These are phyloP conservation scores for Avena eriantha DNA, from an alignment of 176 grass and related monocot species.

Conservation along the genomic window DNA sequence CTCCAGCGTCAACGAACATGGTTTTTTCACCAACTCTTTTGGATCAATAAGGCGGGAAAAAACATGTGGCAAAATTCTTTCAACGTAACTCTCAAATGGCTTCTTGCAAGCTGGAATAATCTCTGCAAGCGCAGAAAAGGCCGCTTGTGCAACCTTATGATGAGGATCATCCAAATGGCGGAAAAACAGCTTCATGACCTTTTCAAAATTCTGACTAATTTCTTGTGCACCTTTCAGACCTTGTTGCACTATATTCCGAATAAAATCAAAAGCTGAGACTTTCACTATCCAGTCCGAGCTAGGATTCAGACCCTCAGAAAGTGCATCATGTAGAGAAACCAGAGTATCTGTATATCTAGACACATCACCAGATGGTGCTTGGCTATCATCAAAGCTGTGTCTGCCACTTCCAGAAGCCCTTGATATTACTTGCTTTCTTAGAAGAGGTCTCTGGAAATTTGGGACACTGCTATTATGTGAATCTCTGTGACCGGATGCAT, in stretches of 20 bases:
- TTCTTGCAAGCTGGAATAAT: slow-evolving; percentile 97
- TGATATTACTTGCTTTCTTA: slow-evolving; percentile 92
- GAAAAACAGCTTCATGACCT: slow-evolving; percentile 99
- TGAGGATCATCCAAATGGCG: slow-evolving; percentile 98
- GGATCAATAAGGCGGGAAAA: slow-evolving; percentile 95
- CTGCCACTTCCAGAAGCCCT: slow-evolving; percentile 73
- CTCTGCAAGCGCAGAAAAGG: slow-evolving; percentile 85
- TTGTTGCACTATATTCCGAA: slow-evolving; percentile 83
- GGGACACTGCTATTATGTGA: slow-evolving; percentile 75
- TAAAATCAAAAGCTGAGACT: slow-evolving; percentile 96
- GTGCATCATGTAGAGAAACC: slow-evolving; percentile 84
- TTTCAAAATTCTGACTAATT: slow-evolving; percentile 94
- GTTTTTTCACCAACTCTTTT: slow-evolving; percentile 95
- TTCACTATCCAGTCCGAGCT: slow-evolving; percentile 88
- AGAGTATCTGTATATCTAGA: slow-evolving; percentile 76
- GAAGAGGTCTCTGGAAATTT: slow-evolving; percentile 97
- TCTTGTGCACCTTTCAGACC: slow-evolving; percentile 86
- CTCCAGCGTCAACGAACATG: slow-evolving; percentile 77
- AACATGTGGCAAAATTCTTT: slow-evolving; percentile 87
- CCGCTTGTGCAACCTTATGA: slow-evolving; percentile 95
- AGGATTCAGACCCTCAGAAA: slow-evolving; percentile 91
- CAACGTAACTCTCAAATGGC: slow-evolving; percentile 85
- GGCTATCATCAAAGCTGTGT: slow-evolving; percentile 76
- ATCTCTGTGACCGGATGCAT: slow-evolving; percentile 66
- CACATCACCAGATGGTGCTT: slow-evolving; percentile 64